Evolutionary conservation across 179 eudicot species (phyloP).

Genomic region (Spergularia azorica): DNA sequence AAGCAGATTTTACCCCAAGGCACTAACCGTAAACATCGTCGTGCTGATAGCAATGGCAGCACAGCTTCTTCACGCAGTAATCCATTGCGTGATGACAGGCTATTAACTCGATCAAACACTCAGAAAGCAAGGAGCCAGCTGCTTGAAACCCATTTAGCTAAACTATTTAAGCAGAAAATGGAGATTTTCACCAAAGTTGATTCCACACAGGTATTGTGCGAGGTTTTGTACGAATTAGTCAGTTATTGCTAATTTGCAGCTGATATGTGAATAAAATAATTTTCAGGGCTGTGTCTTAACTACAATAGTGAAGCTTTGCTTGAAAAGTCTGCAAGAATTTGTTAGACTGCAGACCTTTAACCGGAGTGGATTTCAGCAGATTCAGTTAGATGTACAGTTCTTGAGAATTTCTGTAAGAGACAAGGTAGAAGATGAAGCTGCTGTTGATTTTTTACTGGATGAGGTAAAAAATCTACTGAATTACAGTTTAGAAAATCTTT

Average conservation of each 20-base stretch:
- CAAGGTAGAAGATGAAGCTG: constrained; percentile 84
- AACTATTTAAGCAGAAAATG: constrained; percentile 90
- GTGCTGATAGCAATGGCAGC: constrained; percentile 89
- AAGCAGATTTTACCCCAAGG: constrained; percentile 89
- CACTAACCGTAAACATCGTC: constrained; percentile 69
- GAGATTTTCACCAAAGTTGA: constrained; percentile 97
- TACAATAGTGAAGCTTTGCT: constrained; percentile 76
- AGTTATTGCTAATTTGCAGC: constrained; percentile 24
- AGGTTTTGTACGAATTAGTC: background rate
- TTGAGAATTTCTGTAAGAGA: constrained; percentile 68
- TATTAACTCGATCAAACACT: constrained; percentile 60
- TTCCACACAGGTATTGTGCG: constrained; percentile 66
- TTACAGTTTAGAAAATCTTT: background rate
- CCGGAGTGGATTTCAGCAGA: constrained; percentile 99
- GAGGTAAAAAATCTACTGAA: constrained; percentile 53
- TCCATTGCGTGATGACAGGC: constrained; percentile 80
- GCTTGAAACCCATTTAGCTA: constrained; percentile 89
- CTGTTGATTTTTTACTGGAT: constrained; percentile 88
- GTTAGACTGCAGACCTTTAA: constrained; percentile 91
- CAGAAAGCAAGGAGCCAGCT: constrained; percentile 94
- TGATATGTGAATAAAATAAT: constrained; percentile 19
- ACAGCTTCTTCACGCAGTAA: constrained; percentile 89
- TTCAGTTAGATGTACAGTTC: constrained; percentile 92
- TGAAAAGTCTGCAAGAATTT: constrained; percentile 93
- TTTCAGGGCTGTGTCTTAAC: constrained; percentile 87